These are phyloP conservation scores for Catenaria anguillulae DNA, from an alignment of 371 early-diverging fungal genomes.

Conservation along the genomic window DNA sequence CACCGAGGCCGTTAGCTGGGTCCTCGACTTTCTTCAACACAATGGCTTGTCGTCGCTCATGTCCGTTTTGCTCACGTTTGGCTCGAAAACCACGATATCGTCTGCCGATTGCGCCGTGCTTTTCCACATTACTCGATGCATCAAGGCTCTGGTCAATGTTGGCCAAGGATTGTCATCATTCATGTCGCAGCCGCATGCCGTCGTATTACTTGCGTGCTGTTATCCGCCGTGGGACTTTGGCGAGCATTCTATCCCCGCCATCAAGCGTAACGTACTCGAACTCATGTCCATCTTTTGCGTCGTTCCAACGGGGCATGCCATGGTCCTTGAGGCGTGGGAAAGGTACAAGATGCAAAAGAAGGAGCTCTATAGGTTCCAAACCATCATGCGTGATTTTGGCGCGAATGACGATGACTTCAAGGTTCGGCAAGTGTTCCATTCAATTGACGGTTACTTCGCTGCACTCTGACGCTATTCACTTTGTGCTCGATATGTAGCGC, in stretches of 20 bases:
- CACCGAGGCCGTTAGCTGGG: conserved; percentile 22
- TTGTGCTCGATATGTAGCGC: conserved; percentile 8
- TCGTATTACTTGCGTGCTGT: neutral
- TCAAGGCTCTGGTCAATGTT: conserved; percentile 20
- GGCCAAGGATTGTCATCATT: conserved; percentile 7
- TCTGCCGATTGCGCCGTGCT: conserved; percentile 7
- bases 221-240: neutral
- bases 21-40: conserved; percentile 14
- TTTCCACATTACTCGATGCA: conserved; percentile 11
- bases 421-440: too few relatives aligned
- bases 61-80: neutral
- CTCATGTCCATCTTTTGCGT: conserved; percentile 21
- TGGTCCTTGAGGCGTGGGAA: conserved; percentile 12
- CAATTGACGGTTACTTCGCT: too few relatives aligned
- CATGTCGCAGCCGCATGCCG: neutral
- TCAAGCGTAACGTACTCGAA: conserved; percentile 14
- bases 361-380: conserved; percentile 12
- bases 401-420: conserved; percentile 7
- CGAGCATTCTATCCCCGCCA: conserved; percentile 1
- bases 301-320: conserved; percentile 16
- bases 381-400: conserved; percentile 9
- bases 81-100: neutral
- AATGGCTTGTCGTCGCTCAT: conserved; percentile 13
- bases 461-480: neutral
- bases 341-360: neutral